Evolutionary conservation across 2,329 filamentous ascomycete species (phyloP).

Genomic region (Ilyonectria mors-panacis): DNA sequence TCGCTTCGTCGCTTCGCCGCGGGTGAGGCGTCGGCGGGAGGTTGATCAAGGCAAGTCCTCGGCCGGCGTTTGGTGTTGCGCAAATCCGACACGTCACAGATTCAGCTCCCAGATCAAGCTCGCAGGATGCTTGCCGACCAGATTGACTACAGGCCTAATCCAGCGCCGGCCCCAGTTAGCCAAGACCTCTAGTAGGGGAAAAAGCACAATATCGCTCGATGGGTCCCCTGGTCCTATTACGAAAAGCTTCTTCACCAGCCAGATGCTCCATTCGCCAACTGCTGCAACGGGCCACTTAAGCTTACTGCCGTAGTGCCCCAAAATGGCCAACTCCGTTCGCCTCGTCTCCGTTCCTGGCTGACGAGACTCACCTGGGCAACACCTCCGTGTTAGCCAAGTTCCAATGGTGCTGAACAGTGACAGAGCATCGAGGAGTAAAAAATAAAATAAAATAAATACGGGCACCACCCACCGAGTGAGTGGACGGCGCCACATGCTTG

Average conservation of each 20-base stretch:
- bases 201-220: background rate
- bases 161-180: background rate
- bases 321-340: background rate
- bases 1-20: background rate
- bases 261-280: background rate
- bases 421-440: background rate
- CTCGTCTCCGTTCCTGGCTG: background rate
- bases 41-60: background rate
- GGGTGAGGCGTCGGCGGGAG: background rate
- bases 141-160: background rate
- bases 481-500: background rate
- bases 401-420: background rate
- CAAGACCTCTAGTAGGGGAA: background rate
- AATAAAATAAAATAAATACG: background rate
- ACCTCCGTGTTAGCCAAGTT: background rate
- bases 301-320: background rate
- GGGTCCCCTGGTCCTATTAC: background rate
- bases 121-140: background rate
- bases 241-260: background rate
- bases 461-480: background rate
- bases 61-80: background rate
- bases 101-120: background rate
- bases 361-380: background rate
- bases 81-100: constrained; percentile 6
- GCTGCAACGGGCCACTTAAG: background rate